Percentiles rank a stretch among this genome's conserved stretches.
phyloP scores from a whole-genome alignment of 768 basidiomycete species.

The Collybia sp. region DNA sequence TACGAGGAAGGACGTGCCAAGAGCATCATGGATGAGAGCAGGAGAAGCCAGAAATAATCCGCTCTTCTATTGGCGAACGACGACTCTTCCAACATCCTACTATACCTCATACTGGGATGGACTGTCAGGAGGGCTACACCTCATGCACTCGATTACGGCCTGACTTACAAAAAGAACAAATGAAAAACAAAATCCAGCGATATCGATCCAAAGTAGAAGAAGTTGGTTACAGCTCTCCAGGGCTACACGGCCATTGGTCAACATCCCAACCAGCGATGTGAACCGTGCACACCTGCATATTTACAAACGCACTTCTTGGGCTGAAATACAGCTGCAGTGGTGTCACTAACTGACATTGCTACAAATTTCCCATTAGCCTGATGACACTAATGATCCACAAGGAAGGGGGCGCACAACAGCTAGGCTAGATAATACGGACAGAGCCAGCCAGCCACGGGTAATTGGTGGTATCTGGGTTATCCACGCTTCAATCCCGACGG shows the following conservation, averaged over 20 bases:
- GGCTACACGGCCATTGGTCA: slow-evolving; percentile 39
- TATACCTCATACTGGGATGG: slow-evolving; percentile 88
- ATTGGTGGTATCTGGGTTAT: slow-evolving; percentile 88
- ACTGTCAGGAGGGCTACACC: neutral
- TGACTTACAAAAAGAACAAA: slow-evolving; percentile 93
- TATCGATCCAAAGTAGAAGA: slow-evolving; percentile 94
- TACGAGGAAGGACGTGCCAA: slow-evolving; percentile 49
- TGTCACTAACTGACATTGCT: slow-evolving; percentile 93
- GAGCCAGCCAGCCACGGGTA: slow-evolving; percentile 79
- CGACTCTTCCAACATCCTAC: slow-evolving; percentile 94
- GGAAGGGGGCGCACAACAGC: slow-evolving; percentile 65
- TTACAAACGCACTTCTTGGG: slow-evolving; percentile 77
- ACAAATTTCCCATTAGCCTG: slow-evolving; percentile 1
- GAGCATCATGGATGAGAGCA: slow-evolving; percentile 80
- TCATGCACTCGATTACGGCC: neutral
- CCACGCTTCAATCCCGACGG: slow-evolving; percentile 87
- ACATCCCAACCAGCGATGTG: neutral
- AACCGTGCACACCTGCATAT: slow-evolving; percentile 58
- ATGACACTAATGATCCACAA: neutral
- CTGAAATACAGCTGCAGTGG: slow-evolving; percentile 93
- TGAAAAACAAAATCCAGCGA: slow-evolving; percentile 95
- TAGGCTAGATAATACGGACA: slow-evolving; percentile 76
- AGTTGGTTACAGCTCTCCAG: slow-evolving; percentile 87
- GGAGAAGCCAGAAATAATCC: slow-evolving; percentile 93
- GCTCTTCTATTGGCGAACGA: slow-evolving; percentile 88